Evolutionary conservation across 768 basidiomycete genomes (phyloP).

Genomic region (Ephemerocybe angulata): DNA sequence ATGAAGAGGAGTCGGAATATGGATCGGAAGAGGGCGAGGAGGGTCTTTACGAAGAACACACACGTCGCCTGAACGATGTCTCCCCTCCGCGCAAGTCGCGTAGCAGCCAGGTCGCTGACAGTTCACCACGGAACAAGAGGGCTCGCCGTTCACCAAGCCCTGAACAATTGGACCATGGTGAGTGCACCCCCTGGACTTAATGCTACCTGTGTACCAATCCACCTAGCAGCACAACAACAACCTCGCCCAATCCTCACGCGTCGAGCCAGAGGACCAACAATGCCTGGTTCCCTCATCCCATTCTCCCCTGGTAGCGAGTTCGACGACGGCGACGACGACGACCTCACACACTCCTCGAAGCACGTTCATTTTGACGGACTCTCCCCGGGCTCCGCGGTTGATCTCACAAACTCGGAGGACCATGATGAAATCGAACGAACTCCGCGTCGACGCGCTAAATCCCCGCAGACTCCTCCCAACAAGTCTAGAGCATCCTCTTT

Average conservation of each 20-base stretch:
- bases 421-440: neutral
- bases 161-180: neutral
- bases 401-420: conserved; percentile 1
- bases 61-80: conserved; percentile 1
- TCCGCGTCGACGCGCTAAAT: neutral
- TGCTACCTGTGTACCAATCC: neutral
- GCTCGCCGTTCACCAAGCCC: neutral
- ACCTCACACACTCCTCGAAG: neutral
- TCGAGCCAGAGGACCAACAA: conserved; percentile 39
- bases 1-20: neutral
- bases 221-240: conserved; percentile 20
- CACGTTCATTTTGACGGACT: conserved; percentile 8
- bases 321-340: conserved; percentile 1
- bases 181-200: neutral
- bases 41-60: conserved; percentile 4
- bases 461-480: neutral
- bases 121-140: neutral
- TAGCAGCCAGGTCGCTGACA: too few species aligned
- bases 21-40: conserved; percentile 4
- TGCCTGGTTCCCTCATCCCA: conserved; percentile 79
- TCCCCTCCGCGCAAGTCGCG: neutral
- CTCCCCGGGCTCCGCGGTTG: conserved; percentile 3
- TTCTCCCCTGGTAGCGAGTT: conserved; percentile 63
- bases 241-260: conserved; percentile 17
- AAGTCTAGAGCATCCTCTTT: conserved; percentile 1